Conservation (phyloP, 75 land plant genomes). For the Isoetes taiwanensis region DNA sequence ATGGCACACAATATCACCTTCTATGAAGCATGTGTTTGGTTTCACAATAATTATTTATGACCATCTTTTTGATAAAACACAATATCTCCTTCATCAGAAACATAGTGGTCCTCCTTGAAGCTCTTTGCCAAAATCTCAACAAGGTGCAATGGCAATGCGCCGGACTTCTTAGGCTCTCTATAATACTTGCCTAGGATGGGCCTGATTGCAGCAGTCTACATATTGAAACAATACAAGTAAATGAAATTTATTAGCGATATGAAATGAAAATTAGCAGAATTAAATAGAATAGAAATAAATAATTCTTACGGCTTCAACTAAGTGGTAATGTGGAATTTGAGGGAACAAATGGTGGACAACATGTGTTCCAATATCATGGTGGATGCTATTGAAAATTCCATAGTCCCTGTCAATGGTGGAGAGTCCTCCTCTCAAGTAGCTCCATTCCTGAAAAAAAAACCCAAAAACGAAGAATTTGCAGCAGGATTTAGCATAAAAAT, state of each 20-base stretch:
- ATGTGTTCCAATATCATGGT: constrained; percentile 35
- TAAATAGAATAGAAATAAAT: background rate
- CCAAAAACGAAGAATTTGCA: no score
- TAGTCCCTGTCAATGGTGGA: constrained; percentile 23
- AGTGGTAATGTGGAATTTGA: constrained; percentile 28
- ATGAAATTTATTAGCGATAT: no score
- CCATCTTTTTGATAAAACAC: constrained; percentile 19
- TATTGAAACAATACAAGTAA: no score
- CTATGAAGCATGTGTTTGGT: no score
- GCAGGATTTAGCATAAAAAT: no score
- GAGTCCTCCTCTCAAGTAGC: constrained; percentile 51
- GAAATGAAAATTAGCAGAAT: no score
- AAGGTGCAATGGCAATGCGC: constrained; percentile 19
- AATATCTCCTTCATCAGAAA: constrained; percentile 22
- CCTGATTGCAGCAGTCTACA: constrained; percentile 18
- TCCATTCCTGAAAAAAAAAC: constrained; percentile 66
- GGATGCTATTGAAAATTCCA: constrained; percentile 30
- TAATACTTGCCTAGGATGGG: constrained; percentile 28
- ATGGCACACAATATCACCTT: no score
- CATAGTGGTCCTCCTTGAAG: constrained; percentile 21
- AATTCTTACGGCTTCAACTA: constrained; percentile 25
- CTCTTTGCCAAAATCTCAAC: constrained; percentile 7
- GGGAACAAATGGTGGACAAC: constrained; percentile 37
- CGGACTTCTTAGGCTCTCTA: constrained; percentile 20
- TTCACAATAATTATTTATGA: no score